A percentile compares a stretch with the other conserved stretches of the same genome.
phyloP scores from a whole-genome alignment of 169 alveolate genomes.

The Plasmodium knowlesi region DNA sequence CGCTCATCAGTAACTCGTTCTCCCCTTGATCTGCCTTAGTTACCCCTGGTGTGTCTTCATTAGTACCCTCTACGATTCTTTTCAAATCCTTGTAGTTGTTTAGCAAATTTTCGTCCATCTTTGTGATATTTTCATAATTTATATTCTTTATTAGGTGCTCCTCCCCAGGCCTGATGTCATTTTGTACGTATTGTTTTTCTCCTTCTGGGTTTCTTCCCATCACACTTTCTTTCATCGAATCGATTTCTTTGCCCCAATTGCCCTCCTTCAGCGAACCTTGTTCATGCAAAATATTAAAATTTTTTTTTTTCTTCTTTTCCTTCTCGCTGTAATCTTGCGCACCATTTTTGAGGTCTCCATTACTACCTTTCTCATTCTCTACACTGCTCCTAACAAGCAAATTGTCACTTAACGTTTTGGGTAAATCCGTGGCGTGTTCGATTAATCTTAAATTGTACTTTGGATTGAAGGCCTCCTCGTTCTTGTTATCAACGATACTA shows the following conservation, averaged over 20 bases:
- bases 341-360: not conserved
- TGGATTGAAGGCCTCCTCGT: slow-evolving; percentile 73
- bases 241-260: not conserved
- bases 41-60: not conserved
- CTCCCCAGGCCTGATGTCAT: not conserved
- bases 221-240: not conserved
- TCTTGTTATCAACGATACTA: slow-evolving; percentile 37
- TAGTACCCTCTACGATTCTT: not conserved
- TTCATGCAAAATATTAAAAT: not conserved
- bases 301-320: slow-evolving; percentile 9
- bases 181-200: not conserved
- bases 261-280: not conserved
- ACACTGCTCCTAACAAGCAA: slow-evolving; percentile 16
- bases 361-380: not conserved
- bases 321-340: not conserved
- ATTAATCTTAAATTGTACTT: slow-evolving; percentile 78
- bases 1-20: slow-evolving; percentile 57
- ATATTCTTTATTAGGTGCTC: slow-evolving; percentile 1
- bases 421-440: slow-evolving; percentile 78
- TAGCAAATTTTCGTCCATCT: slow-evolving; percentile 39
- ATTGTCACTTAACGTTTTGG: slow-evolving; percentile 66
- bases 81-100: slow-evolving; percentile 20
- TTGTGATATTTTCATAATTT: slow-evolving; percentile 15
- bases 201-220: not conserved
- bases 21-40: slow-evolving; percentile 21